A percentile compares a stretch with the other conserved stretches of the same genome.
Conservation (phyloP, 176 grass and related monocot species). For the Oryza longistaminata region DNA sequence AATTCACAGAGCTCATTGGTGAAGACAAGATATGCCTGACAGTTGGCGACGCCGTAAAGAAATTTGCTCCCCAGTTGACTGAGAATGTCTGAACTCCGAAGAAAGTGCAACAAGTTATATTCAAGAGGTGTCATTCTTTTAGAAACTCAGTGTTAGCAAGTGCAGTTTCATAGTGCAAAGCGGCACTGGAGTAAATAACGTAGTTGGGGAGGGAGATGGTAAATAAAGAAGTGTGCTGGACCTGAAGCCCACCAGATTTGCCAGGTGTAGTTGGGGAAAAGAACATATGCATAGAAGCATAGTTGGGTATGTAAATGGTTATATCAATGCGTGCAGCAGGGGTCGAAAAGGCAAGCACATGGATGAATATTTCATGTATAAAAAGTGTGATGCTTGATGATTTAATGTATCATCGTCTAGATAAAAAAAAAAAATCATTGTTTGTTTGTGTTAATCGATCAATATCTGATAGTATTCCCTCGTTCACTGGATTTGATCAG, state of each 20-base stretch:
- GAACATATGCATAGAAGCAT: not conserved
- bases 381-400: not conserved
- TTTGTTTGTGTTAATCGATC: not conserved
- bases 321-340: not conserved
- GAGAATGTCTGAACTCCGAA: slow-evolving; percentile 66
- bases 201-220: not conserved
- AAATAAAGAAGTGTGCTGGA: slow-evolving; percentile 22
- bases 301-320: not conserved
- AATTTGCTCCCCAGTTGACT: slow-evolving; percentile 42
- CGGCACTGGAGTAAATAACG: not conserved
- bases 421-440: no score
- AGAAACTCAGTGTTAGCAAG: not conserved
- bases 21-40: slow-evolving; percentile 70
- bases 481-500: not conserved
- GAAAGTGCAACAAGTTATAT: not conserved
- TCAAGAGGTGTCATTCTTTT: not conserved
- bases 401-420: not conserved
- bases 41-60: slow-evolving; percentile 57
- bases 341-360: not conserved
- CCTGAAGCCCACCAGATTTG: not conserved
- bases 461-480: not conserved
- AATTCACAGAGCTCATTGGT: slow-evolving; percentile 60
- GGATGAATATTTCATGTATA: not conserved
- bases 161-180: slow-evolving; percentile 8
- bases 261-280: not conserved